A percentile compares a stretch with the other conserved stretches of the same genome.
Evolutionary conservation across 805 yeast species (phyloP).

Genomic region (Schwanniomyces vanrijiae): DNA sequence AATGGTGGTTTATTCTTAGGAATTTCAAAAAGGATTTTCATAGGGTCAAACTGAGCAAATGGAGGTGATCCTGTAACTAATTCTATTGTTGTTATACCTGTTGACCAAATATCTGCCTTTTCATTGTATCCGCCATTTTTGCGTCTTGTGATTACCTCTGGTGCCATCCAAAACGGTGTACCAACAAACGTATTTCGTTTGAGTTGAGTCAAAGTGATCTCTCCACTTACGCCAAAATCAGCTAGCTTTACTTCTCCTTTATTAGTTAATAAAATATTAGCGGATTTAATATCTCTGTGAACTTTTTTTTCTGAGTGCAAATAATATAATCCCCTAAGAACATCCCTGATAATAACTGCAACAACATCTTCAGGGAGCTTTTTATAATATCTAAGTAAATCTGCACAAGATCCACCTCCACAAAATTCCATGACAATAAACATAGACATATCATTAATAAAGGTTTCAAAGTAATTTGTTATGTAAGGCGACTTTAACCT

Average conservation of each 20-base stretch:
- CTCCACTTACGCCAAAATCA: slow-evolving; percentile 93
- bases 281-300: slow-evolving; percentile 90
- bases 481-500: slow-evolving; percentile 65
- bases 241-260: slow-evolving; percentile 76
- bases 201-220: slow-evolving; percentile 54
- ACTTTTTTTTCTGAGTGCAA: slow-evolving; percentile 74
- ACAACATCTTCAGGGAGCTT: slow-evolving; percentile 58
- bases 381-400: slow-evolving; percentile 58
- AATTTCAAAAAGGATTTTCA: slow-evolving; percentile 71
- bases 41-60: slow-evolving; percentile 65
- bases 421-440: slow-evolving; percentile 95
- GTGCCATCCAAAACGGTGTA: slow-evolving; percentile 99
- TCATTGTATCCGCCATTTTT: slow-evolving; percentile 65
- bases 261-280: slow-evolving; percentile 75
- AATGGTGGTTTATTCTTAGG: slow-evolving; percentile 66
- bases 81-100: slow-evolving; percentile 91
- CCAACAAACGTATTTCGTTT: slow-evolving; percentile 83
- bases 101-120: slow-evolving; percentile 93
- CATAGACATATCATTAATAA: slow-evolving; percentile 63
- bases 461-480: slow-evolving; percentile 62
- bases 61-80: slow-evolving; percentile 84
- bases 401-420: slow-evolving; percentile 91
- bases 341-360: slow-evolving; percentile 61
- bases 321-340: slow-evolving; percentile 70
- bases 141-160: slow-evolving; percentile 71